Base-by-base conservation (phyloP, 768 basidiomycete genomes). In the Leucocoprinus leucothites region DNA sequence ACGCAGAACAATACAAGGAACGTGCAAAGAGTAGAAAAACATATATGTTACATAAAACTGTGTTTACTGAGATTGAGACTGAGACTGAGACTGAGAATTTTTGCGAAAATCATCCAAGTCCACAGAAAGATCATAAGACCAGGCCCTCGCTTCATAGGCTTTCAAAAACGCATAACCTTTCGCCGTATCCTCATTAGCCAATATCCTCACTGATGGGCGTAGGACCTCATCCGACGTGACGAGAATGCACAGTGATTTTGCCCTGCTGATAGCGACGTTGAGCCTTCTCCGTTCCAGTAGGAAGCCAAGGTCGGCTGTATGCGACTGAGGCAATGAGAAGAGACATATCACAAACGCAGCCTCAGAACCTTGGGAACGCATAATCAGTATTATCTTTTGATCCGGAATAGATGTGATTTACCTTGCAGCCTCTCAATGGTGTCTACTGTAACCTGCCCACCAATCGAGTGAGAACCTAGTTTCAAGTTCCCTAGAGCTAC, bases 181-280 rank as follows among this genome's bases (percentile, higher is more conserved):
- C 3, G 72, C 73, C 4, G 66, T 72, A 44, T 74, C 75, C 57
- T 74, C 75, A 57, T 76, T 71, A 2, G 73, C 68, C 26, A 82
- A 66, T 3, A 74, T 71, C 43, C 65, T 66, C n/a, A 79, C 70
- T 0, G 76, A 69, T 8, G 79, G 80, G 34, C 71, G 68, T 9
- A 80, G 66, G 3, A 82, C 76, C 31, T 71, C 71, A 1, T 69
- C 56, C 9, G 78, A 80, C 9, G 73, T 70, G 7, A 82, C 68
- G 31, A 80, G 61, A 22, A 81, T 73, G 60, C 79, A 82, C 26
- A 82, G 59, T 5, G 74, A 74, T 65, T 79, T 80, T 24, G 79
- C 76, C 38, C 80, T 74, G 62, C 77, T 79, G 48, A 82, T 80
- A 3, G 78, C 79, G 0, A 82, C 80, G 57, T 82, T 82, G 21